These are phyloP conservation scores for Maudiozyma saulgeensis DNA, from an alignment of 805 yeast genomes.

Conservation along the genomic window DNA sequence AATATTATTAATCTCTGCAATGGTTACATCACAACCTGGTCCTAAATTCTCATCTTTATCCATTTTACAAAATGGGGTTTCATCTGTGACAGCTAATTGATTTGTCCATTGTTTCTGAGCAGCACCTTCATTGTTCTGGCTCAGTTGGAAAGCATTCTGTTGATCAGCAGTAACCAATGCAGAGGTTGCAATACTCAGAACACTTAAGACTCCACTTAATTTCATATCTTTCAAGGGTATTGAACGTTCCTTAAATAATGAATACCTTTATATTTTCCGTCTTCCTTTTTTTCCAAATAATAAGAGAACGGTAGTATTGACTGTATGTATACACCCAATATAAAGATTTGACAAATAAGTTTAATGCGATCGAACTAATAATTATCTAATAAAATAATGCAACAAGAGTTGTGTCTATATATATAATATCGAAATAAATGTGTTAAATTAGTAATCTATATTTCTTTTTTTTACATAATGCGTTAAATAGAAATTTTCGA, in stretches of 20 bases:
- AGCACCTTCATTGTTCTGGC: background rate
- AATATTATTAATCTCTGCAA: constrained; percentile 41
- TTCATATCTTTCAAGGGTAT: background rate
- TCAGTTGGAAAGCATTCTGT: background rate
- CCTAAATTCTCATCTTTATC: constrained; percentile 26
- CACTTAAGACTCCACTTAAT: background rate
- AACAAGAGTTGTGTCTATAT: too few relatives aligned
- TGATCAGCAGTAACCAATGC: background rate
- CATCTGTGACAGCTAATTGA: constrained; percentile 1
- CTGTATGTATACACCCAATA: too few relatives aligned
- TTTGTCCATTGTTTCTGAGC: background rate
- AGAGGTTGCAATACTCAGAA: background rate
- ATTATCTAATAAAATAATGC: too few relatives aligned
- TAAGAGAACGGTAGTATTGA: too few relatives aligned
- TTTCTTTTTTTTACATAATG: too few relatives aligned
- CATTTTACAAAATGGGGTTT: constrained; percentile 26
- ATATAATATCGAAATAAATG: too few relatives aligned
- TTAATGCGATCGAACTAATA: too few relatives aligned
- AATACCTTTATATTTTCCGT: background rate
- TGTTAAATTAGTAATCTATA: too few relatives aligned
- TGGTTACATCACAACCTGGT: constrained; percentile 33
- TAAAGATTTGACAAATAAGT: too few relatives aligned
- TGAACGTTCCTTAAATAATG: background rate
- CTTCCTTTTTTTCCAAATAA: background rate
- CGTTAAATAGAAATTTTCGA: too few relatives aligned